phyloP scores from a whole-genome alignment of 1,284 basidiomycete species.

The Gomphus bonarii region DNA sequence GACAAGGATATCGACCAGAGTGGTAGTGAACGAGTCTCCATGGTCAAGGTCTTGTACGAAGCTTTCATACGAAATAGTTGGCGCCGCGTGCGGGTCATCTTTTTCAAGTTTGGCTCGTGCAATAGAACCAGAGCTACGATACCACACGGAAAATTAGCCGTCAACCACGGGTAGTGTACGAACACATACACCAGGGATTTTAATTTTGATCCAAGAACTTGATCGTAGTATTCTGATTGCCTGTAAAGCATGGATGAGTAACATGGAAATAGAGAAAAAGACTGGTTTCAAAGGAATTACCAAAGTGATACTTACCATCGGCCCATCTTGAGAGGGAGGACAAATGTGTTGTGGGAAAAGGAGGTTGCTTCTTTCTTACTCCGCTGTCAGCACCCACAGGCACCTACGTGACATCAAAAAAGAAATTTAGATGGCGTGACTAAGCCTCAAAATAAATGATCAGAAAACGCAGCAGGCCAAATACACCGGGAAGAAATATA shows the following conservation, averaged over 20 bases:
- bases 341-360: background rate
- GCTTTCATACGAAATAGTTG: constrained; percentile 51
- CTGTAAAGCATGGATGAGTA: background rate
- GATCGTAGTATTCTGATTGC: constrained; percentile 46
- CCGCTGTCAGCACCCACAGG: background rate
- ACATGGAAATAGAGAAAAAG: background rate
- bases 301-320: constrained; percentile 1
- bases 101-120: constrained; percentile 38
- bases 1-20: constrained; percentile 59
- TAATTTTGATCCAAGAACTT: constrained; percentile 57
- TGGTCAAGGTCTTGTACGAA: constrained; percentile 63
- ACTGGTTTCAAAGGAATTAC: background rate
- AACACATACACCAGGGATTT: constrained; percentile 56
- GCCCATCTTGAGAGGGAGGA: background rate
- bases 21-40: constrained; percentile 65
- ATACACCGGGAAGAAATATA: constrained; percentile 32
- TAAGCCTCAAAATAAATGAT: constrained; percentile 31
- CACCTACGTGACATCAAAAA: too few species aligned
- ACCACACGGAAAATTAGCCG: background rate
- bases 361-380: background rate
- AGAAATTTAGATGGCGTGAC: too few species aligned
- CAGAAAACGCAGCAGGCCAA: constrained; percentile 55
- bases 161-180: background rate
- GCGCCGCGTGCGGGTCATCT: constrained; percentile 38
- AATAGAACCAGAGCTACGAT: constrained; percentile 49